Percentiles rank a stretch among this genome's conserved stretches.
phyloP scores from a whole-genome alignment of 139 green algal species.

The Pleodorina starrii region DNA sequence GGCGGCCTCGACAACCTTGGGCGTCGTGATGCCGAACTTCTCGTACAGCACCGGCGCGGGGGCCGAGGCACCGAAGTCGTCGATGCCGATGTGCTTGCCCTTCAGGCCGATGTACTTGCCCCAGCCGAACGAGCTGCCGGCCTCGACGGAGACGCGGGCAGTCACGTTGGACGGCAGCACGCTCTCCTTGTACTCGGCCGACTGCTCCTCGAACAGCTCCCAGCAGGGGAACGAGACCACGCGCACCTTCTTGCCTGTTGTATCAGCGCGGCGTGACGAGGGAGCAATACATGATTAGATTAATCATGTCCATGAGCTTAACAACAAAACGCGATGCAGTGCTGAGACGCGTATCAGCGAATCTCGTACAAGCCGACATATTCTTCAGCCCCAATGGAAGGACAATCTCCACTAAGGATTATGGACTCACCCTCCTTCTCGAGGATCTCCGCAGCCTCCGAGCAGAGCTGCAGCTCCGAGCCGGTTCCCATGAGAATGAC shows the following conservation, averaged over 20 bases:
- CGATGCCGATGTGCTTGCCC: constrained; percentile 90
- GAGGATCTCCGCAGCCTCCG: constrained; percentile 83
- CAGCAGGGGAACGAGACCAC: constrained; percentile 97
- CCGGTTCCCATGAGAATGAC: constrained; percentile 97
- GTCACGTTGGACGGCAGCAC: constrained; percentile 83
- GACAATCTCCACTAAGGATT: background rate
- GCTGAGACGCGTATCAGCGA: no score
- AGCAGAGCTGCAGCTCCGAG: constrained; percentile 92
- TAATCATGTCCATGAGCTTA: no score
- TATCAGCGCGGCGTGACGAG: background rate
- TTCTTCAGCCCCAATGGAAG: background rate
- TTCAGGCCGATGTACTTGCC: constrained; percentile 85
- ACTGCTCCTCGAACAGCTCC: constrained; percentile 98
- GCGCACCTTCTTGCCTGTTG: constrained; percentile 59
- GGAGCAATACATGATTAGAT: background rate
- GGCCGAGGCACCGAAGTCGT: constrained; percentile 95
- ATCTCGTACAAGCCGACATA: background rate
- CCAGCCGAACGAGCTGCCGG: constrained; percentile 95
- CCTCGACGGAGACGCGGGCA: constrained; percentile 93
- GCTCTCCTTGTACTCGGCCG: constrained; percentile 78
- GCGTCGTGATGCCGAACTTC: constrained; percentile 95
- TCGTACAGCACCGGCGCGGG: constrained; percentile 93
- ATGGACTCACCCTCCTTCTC: constrained; percentile 81
- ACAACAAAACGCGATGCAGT: no score
- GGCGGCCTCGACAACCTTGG: constrained; percentile 81